Evolutionary conservation across 2,329 filamentous ascomycete species (phyloP).

Genomic region (Stagonosporopsis vannaccii): DNA sequence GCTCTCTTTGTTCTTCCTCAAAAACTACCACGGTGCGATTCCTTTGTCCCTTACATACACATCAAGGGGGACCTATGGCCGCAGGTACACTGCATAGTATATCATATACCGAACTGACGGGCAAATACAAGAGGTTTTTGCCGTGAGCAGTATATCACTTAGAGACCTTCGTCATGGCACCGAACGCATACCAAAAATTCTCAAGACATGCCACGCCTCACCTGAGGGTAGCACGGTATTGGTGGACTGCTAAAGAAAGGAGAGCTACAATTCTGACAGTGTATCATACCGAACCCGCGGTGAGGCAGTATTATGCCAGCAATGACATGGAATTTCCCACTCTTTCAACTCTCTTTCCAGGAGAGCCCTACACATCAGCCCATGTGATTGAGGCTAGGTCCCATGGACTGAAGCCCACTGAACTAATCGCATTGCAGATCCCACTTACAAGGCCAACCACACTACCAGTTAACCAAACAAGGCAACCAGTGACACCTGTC

Average conservation of each 20-base stretch:
- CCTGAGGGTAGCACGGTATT: neutral
- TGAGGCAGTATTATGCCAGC: neutral
- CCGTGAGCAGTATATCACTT: neutral
- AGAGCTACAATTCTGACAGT: neutral
- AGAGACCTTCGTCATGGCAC: neutral
- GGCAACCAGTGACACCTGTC: no score
- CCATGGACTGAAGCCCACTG: neutral
- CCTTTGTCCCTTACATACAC: neutral
- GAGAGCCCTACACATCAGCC: neutral
- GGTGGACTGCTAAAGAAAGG: neutral
- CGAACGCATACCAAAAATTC: neutral
- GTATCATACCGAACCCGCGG: neutral
- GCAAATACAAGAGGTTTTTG: neutral
- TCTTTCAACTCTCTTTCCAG: neutral
- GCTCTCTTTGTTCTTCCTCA: neutral
- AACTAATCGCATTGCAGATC: neutral
- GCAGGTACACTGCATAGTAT: neutral
- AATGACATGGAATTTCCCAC: neutral
- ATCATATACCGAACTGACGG: neutral
- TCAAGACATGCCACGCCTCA: neutral
- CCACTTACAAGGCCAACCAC: neutral
- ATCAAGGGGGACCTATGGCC: neutral
- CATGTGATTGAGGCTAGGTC: neutral
- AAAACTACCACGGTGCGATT: neutral
- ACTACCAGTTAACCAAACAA: neutral